Percentiles rank a stretch among this genome's conserved stretches.
phyloP scores from a whole-genome alignment of 805 yeast species.

The Wickerhamomyces canadensis region DNA sequence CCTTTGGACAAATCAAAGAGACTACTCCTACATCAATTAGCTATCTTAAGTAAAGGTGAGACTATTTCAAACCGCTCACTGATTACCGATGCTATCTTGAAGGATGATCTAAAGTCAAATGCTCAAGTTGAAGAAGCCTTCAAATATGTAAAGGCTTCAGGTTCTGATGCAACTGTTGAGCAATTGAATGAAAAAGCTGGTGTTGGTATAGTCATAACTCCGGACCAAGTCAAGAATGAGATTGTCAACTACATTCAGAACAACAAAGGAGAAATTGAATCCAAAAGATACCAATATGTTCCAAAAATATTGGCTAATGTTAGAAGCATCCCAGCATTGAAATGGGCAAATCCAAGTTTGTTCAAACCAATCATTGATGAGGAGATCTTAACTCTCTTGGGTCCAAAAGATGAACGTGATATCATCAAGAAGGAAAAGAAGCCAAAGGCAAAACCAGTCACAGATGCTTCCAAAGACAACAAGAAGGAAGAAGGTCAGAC shows the following conservation, averaged over 20 bases:
- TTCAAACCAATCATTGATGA: conserved; percentile 87
- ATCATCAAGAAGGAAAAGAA: conserved; percentile 71
- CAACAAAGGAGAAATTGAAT: conserved; percentile 52
- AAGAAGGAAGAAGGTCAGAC: conserved; percentile 18
- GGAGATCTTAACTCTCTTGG: conserved; percentile 63
- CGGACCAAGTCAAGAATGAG: conserved; percentile 53
- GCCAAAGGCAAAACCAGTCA: conserved; percentile 33
- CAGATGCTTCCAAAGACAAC: conserved; percentile 18
- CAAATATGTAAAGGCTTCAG: conserved; percentile 58
- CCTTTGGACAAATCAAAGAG: conserved; percentile 53
- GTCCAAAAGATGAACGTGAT: conserved; percentile 97
- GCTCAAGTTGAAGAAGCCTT: conserved; percentile 78
- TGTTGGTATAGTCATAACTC: conserved; percentile 71
- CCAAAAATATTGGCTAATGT: conserved; percentile 74
- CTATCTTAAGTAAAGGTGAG: conserved; percentile 58
- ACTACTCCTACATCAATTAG: conserved; percentile 70
- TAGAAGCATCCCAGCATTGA: conserved; percentile 66
- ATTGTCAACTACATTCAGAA: conserved; percentile 56
- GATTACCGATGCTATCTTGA: conserved; percentile 56
- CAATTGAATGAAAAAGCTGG: conserved; percentile 67
- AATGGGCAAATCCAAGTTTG: conserved; percentile 87
- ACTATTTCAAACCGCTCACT: conserved; percentile 42
- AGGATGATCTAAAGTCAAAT: conserved; percentile 57
- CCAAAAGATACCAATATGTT: conserved; percentile 74
- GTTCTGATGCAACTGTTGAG: conserved; percentile 37